Percentiles rank a stretch among this genome's conserved stretches.
Evolutionary conservation across 176 grass and related monocot genomes (phyloP).

Genomic region (Poa annua): DNA sequence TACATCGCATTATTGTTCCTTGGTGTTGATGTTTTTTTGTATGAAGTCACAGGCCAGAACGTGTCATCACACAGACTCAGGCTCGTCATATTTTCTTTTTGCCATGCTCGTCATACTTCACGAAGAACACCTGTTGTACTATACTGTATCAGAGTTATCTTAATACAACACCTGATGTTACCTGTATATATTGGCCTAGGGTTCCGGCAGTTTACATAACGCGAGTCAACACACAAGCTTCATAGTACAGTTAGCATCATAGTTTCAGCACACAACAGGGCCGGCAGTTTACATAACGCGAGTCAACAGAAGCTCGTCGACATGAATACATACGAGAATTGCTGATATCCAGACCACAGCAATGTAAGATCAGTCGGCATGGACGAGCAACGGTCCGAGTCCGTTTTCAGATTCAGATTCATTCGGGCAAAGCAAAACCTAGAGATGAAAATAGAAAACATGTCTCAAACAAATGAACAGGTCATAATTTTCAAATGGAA

Average conservation of each 20-base stretch:
- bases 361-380: background rate
- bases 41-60: background rate
- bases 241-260: background rate
- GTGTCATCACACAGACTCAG: background rate
- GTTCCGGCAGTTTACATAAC: too few relatives aligned
- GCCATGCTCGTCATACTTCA: background rate
- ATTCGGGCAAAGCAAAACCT: constrained; percentile 31
- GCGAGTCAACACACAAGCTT: background rate
- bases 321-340: background rate
- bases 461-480: background rate
- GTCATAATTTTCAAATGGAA: background rate
- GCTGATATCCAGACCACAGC: background rate
- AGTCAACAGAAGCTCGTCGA: background rate
- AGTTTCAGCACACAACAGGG: background rate
- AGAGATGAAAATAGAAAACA: constrained; percentile 9
- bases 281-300: background rate
- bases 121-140: background rate
- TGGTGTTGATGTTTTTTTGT: background rate
- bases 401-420: constrained; percentile 15
- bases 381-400: background rate
- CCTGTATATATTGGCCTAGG: background rate
- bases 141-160: background rate
- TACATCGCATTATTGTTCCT: background rate
- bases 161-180: background rate
- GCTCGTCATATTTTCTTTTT: background rate